Percentiles rank a stretch among this genome's conserved stretches.
phyloP scores from a whole-genome alignment of 2,329 filamentous ascomycete species.

The Falciphora oryzae region DNA sequence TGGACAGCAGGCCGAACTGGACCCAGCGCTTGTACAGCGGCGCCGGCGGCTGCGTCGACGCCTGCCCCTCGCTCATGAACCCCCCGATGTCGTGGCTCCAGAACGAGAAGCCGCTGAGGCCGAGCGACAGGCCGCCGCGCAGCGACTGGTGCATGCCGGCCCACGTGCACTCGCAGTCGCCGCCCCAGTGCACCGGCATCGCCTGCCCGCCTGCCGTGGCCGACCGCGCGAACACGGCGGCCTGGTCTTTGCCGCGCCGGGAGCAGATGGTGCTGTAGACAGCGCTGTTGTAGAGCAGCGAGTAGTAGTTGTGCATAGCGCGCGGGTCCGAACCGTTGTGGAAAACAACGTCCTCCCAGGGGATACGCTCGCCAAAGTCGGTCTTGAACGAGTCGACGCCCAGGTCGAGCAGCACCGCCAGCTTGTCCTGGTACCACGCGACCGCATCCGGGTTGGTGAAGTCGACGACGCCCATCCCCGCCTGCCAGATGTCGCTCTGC shows the following conservation, averaged over 20 bases:
- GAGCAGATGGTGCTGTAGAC: constrained; percentile 58
- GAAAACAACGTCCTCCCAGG: constrained; percentile 56
- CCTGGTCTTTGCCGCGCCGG: constrained; percentile 40
- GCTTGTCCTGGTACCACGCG: constrained; percentile 56
- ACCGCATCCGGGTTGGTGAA: constrained; percentile 64
- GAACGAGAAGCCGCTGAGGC: constrained; percentile 15
- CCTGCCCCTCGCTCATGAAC: constrained; percentile 49
- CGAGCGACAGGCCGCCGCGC: constrained; percentile 16
- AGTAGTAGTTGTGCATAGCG: constrained; percentile 69
- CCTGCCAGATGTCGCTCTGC: constrained; percentile 71
- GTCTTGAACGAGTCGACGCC: constrained; percentile 67
- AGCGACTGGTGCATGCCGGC: constrained; percentile 58
- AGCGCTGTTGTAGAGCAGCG: constrained; percentile 60
- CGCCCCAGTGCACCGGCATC: constrained; percentile 64
- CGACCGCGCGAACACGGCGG: constrained; percentile 58
- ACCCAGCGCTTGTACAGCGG: constrained; percentile 71
- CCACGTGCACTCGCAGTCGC: constrained; percentile 65
- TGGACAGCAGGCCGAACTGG: constrained; percentile 61
- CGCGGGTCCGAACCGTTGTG: constrained; percentile 52
- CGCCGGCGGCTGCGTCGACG: constrained; percentile 34
- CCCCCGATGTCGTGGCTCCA: constrained; percentile 17
- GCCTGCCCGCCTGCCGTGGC: constrained; percentile 60
- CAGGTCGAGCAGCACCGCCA: constrained; percentile 56
- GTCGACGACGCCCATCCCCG: constrained; percentile 65
- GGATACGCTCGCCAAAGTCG: constrained; percentile 66